Evolutionary conservation across 805 yeast species (phyloP).

Genomic region (Danielozyma ontarioensis): DNA sequence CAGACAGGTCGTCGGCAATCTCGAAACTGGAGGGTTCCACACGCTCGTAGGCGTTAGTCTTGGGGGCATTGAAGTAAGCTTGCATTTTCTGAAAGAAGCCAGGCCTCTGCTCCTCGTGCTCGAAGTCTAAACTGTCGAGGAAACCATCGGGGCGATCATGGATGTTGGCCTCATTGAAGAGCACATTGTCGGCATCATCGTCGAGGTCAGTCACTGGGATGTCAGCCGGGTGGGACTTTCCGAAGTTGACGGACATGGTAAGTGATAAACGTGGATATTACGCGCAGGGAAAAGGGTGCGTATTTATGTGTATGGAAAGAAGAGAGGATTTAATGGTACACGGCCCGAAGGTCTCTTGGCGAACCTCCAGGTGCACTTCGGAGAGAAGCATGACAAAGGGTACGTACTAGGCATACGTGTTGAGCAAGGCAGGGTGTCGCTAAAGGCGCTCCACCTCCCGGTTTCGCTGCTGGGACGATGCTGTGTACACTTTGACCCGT

Average conservation of each 20-base stretch:
- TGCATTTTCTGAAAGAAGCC: slow-evolving; percentile 1
- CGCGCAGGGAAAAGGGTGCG: no score
- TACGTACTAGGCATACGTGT: no score
- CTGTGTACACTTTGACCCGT: slow-evolving; percentile 38
- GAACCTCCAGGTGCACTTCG: no score
- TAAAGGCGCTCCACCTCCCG: not conserved
- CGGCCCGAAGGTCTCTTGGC: no score
- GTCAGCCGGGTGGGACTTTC: slow-evolving; percentile 38
- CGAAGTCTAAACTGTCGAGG: slow-evolving; percentile 21
- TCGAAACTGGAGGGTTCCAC: slow-evolving; percentile 6
- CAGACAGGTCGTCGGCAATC: slow-evolving; percentile 11
- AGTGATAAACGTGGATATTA: not conserved
- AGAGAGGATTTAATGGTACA: no score
- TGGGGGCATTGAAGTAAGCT: slow-evolving; percentile 1
- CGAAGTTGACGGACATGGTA: slow-evolving; percentile 16
- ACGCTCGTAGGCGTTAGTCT: not conserved
- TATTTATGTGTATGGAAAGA: no score
- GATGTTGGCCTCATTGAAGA: slow-evolving; percentile 17
- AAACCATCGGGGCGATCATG: no score
- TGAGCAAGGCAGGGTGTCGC: not conserved
- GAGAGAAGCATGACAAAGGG: no score
- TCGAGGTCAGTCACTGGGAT: slow-evolving; percentile 55
- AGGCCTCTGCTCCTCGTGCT: slow-evolving; percentile 6
- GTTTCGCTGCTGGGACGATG: not conserved
- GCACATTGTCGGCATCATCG: slow-evolving; percentile 32